Percentiles rank a stretch among this genome's conserved stretches.
Evolutionary conservation across 345 rosid genomes (phyloP).

Genomic region (Arabidopsis suecica): DNA sequence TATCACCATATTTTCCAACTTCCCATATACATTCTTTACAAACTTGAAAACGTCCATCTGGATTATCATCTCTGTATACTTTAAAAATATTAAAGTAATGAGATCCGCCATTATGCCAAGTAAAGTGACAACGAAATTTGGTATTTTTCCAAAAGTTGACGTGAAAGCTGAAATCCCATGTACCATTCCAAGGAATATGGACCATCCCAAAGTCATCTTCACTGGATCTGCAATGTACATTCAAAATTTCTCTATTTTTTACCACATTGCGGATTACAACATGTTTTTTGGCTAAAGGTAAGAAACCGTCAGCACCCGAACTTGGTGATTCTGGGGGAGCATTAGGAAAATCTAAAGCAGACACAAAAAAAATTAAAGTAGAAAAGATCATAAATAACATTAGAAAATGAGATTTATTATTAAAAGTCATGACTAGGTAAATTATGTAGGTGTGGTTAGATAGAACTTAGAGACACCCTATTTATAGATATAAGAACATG

Average conservation of each 20-base stretch:
- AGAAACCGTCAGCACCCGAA: background rate
- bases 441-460: background rate
- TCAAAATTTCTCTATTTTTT: background rate
- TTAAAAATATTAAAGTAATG: slow-evolving; percentile 19
- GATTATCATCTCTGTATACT: slow-evolving; percentile 19
- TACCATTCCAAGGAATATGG: background rate
- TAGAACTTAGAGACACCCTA: background rate
- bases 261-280: background rate
- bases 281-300: slow-evolving; percentile 25
- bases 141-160: slow-evolving; percentile 12
- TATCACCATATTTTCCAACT: too few species aligned
- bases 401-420: background rate
- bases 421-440: background rate
- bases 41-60: background rate
- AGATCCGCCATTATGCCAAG: slow-evolving; percentile 16
- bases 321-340: background rate
- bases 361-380: background rate
- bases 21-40: slow-evolving; percentile 16
- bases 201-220: slow-evolving; percentile 9
- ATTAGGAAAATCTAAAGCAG: background rate
- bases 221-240: slow-evolving; percentile 27
- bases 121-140: background rate
- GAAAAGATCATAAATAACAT: background rate
- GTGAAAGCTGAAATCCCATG: slow-evolving; percentile 22
- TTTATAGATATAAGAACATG: slow-evolving; percentile 7